Evolutionary conservation across 1,284 basidiomycete species (phyloP), one percentile per base, ranked within the genome.

Genomic region (Apiotrichum laibachii): DNA sequence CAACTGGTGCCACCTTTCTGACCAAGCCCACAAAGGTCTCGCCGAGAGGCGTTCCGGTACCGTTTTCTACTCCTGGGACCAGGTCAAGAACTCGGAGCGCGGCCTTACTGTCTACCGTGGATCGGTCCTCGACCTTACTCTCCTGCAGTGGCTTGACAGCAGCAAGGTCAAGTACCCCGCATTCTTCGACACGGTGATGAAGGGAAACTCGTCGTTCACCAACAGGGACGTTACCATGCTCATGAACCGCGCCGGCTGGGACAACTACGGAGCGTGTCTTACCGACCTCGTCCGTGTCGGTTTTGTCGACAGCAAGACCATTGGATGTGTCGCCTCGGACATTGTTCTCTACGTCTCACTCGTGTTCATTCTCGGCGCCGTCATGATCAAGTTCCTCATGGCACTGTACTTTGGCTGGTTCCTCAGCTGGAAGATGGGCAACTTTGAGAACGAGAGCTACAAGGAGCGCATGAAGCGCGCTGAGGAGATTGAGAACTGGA

Each of bases 351-450:
- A 95, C 76, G 82, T 97, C 57, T 97, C 95, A 50, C 86, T 98
- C 68, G 85, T 95, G 67, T 96, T 98, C 84, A 99, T 99, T 76
- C 87, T 97, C 64, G 96, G 95, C 61, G 94, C 97, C 60, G 95
- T 99, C 57, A 82, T 85, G 56, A 94, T 97, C 79, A 92, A 93
- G 63, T 99, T 98, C 81, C 82, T 85, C 67, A 95, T 99, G 92
- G 95, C 96, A 45, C 89, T 98, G 69, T 82, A 92, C 74, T 99
- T 99, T 78, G 85, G 90, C 44, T 99, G 95, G 95, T 99, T 97
- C 84, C 86, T 92, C 73, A 92, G 90, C 22, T 93, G 90, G 88
- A 86, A 86, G 71, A 82, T 99, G 45, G 95, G 95, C 54, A 89
- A 91, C 68, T 99, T 97, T 82, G 88, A 88, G 67, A 85, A 86